These are phyloP conservation scores for Floccularia luteovirens DNA, from an alignment of 768 basidiomycete genomes.

Conservation along the genomic window DNA sequence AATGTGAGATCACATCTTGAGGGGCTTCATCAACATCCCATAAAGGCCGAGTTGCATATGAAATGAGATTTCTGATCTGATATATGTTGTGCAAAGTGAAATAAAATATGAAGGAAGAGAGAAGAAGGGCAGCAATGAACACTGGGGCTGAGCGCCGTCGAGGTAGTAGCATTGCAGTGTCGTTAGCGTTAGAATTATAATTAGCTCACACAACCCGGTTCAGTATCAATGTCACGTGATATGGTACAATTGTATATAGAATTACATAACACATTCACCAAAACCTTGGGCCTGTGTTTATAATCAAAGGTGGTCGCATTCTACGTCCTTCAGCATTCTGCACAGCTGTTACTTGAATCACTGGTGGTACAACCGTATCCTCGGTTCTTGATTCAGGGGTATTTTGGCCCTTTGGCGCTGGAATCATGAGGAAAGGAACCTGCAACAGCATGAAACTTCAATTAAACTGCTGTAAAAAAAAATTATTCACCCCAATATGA, in stretches of 20 bases:
- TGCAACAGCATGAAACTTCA: too few species aligned
- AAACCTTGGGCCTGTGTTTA: too few species aligned
- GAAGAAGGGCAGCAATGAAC: constrained; percentile 23
- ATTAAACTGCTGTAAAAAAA: constrained; percentile 3
- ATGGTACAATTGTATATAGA: too few species aligned
- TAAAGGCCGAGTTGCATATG: constrained; percentile 49
- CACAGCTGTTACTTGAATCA: too few species aligned
- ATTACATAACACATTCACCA: too few species aligned
- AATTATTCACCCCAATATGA: constrained; percentile 34
- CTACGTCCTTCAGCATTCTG: too few species aligned
- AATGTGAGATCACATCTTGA: constrained; percentile 39
- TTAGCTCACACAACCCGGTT: too few species aligned
- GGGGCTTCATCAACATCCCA: constrained; percentile 53
- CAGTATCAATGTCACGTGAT: too few species aligned
- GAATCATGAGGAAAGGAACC: constrained; percentile 35
- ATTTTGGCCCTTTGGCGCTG: constrained; percentile 22
- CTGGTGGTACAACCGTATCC: too few species aligned
- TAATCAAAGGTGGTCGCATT: too few species aligned
- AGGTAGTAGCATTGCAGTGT: constrained; percentile 12
- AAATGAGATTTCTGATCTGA: constrained; percentile 43
- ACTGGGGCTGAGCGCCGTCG: constrained; percentile 21
- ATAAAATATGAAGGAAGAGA: constrained; percentile 23
- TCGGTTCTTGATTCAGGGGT: constrained; percentile 11
- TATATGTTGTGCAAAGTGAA: constrained; percentile 32
- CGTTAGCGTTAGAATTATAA: too few species aligned